Evolutionary conservation across 108 stramenopile genomes (phyloP).

Genomic region (Pseudonitzschia delicatissima): DNA sequence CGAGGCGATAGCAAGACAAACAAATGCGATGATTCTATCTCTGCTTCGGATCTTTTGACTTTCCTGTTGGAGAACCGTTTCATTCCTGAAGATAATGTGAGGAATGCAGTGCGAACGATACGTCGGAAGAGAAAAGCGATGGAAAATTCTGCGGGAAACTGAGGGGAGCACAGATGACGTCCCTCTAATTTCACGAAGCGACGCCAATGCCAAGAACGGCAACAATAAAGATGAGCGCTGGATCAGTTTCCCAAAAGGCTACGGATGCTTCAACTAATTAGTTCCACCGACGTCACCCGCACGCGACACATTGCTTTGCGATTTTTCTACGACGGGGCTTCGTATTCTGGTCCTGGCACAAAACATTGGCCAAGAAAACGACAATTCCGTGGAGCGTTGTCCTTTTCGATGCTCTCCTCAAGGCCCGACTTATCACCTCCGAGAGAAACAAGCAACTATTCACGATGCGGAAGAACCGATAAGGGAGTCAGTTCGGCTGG

Average conservation of each 20-base stretch:
- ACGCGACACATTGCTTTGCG: constrained; percentile 84
- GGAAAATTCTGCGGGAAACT: not conserved
- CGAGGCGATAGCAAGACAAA: not conserved
- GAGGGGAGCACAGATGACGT: not conserved
- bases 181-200: too few species aligned
- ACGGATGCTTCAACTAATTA: not conserved
- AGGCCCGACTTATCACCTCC: constrained; percentile 63
- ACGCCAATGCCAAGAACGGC: not conserved
- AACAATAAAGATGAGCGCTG: not conserved
- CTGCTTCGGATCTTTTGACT: constrained; percentile 24
- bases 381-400: constrained; percentile 81
- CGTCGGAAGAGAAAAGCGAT: not conserved
- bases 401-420: constrained; percentile 84
- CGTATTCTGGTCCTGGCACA: constrained; percentile 83
- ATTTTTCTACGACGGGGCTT: constrained; percentile 87
- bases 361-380: constrained; percentile 59
- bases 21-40: not conserved
- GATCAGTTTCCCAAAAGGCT: not conserved
- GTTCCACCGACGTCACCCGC: not conserved
- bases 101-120: constrained; percentile 16
- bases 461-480: constrained; percentile 97
- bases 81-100: constrained; percentile 15
- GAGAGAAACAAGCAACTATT: constrained; percentile 66
- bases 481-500: constrained; percentile 92
- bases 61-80: constrained; percentile 21